Evolutionary conservation across 768 basidiomycete species (phyloP), one percentile per base, ranked within the genome.

Genomic region (Phanerochaete carnosa): DNA sequence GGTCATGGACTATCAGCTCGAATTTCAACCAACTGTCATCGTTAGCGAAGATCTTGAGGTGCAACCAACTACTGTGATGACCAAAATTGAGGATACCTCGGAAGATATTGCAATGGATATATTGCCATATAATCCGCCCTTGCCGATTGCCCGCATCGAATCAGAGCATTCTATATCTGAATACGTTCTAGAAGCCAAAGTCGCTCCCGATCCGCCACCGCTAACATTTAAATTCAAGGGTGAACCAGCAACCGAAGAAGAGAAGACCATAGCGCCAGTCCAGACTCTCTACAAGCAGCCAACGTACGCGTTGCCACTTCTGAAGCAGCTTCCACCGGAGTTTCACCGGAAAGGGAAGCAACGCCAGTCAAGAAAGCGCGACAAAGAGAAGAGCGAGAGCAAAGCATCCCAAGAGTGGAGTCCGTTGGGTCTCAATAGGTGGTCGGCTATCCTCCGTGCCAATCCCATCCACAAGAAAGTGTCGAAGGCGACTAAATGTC

Each of bases 391-490:
- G 28, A 66, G 58, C 1, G 85, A 80, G 63, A 73, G 76, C 19
- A 83, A 79, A 63, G 23, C n/a, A 13, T 72, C 73, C 61, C 85
- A 88, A 22, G 90, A 90, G 30, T 86, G 83, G 78, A 65, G 75
- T 23, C 84, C 82, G 77, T 71, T 94, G 56, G 74, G 75, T 45
- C 63, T 75, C 9, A 68, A 67, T 32, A 70, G 70, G 46, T 78
- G 92, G 92, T 81, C 85, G 26, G 90, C 89, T 2, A 78, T 80
- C n/a, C 72, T 94, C 30, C 81, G 80, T 59, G 85, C 89, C 30
- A 95, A 94, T 69, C 92, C 93, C 2, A 78, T 91, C 23, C 83
- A 86, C 76, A 86, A 80, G 70, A 85, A 80, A 64, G 81, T 93
- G 12, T 75, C 87, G 45, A 81, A 85, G 56, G 84, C 92, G 15